Conservation (phyloP, 2,329 filamentous ascomycete species). For the Didymella segeticola region DNA sequence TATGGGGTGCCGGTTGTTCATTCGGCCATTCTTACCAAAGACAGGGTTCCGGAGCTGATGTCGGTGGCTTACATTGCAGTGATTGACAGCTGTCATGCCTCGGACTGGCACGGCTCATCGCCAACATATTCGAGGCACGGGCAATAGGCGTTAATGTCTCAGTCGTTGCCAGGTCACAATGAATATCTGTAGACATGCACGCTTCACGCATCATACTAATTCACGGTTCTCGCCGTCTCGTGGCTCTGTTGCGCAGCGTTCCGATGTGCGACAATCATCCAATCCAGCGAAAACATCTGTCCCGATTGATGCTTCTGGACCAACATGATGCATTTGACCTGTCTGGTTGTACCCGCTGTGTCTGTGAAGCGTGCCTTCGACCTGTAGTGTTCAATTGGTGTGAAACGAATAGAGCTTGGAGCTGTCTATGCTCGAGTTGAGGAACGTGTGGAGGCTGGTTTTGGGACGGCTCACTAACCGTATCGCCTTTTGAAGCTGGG, state of each 20-base stretch:
- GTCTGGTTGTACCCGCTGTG: too few species aligned
- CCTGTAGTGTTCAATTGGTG: too few species aligned
- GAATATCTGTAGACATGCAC: not conserved
- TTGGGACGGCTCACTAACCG: not conserved
- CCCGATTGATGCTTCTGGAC: too few species aligned
- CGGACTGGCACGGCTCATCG: conserved; percentile 5
- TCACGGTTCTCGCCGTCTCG: not conserved
- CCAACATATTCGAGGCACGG: not conserved
- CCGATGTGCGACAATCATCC: too few species aligned
- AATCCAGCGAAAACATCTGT: too few species aligned
- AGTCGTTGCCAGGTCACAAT: not conserved
- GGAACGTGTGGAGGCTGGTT: too few species aligned
- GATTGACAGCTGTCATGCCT: conserved; percentile 17
- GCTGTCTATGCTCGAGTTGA: too few species aligned
- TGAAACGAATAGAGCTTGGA: too few species aligned
- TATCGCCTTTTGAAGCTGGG: not conserved
- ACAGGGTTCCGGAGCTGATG: conserved; percentile 9
- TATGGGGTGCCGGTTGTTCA: not conserved
- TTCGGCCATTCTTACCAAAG: not conserved
- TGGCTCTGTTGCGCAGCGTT: not conserved
- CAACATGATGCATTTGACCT: too few species aligned
- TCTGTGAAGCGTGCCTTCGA: too few species aligned
- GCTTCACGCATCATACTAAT: not conserved
- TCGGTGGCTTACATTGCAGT: conserved; percentile 15
- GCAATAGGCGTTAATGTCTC: not conserved